Conservation (phyloP, 148 eudicot species). For the Chenopodium berlandieri region DNA sequence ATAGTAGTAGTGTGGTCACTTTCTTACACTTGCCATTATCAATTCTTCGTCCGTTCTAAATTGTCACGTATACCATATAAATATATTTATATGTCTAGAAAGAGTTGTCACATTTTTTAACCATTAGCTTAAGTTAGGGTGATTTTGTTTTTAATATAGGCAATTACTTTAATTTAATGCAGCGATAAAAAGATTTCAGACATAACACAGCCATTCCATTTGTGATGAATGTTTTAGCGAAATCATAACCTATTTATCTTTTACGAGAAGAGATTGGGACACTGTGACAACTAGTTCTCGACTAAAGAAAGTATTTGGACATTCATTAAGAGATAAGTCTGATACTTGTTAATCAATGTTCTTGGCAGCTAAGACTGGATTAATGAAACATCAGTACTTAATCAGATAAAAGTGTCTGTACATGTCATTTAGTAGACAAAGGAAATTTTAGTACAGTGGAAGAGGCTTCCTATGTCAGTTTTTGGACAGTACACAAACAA, state of each 20-base stretch:
- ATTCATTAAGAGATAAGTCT: neutral
- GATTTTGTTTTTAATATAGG: no score
- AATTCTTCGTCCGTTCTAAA: neutral
- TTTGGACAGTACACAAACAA: neutral
- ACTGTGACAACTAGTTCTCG: neutral
- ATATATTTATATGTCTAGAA: no score
- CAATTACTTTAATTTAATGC: no score
- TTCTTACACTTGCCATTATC: slow-evolving; percentile 13
- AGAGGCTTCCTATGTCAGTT: slow-evolving; percentile 5
- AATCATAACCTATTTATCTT: neutral
- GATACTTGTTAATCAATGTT: neutral
- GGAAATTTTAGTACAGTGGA: neutral
- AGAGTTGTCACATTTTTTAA: neutral
- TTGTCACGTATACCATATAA: no score
- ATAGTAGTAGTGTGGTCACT: slow-evolving; percentile 16
- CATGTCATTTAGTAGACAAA: slow-evolving; percentile 6
- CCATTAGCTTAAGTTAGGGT: no score
- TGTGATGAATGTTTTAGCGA: neutral
- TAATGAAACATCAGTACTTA: neutral
- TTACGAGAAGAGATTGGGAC: neutral
- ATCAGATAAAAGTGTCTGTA: neutral
- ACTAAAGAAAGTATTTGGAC: neutral
- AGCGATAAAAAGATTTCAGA: neutral
- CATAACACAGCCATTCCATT: neutral
- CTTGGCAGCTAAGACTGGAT: neutral